Conservation (phyloP, 768 basidiomycete genomes). For the Mycena kentingensis region DNA sequence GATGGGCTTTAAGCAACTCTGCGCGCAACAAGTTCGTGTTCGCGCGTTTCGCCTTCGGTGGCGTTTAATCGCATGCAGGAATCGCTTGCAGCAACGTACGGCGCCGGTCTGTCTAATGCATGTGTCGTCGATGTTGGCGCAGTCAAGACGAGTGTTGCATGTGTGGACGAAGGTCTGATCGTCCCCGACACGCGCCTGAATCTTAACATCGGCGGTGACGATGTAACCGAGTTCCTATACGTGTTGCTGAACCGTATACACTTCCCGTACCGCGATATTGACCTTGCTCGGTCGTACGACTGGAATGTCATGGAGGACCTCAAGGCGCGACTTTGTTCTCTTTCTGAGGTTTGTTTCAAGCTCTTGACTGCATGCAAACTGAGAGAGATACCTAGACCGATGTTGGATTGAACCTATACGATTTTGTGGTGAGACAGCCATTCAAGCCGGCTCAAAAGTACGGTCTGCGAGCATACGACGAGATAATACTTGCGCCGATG, state of each 20-base stretch:
- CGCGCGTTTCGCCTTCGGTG: neutral
- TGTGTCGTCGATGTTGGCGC: slow-evolving; percentile 97
- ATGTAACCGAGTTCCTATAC: slow-evolving; percentile 88
- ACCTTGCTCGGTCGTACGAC: slow-evolving; percentile 78
- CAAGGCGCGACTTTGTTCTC: slow-evolving; percentile 80
- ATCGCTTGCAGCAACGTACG: slow-evolving; percentile 90
- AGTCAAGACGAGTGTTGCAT: slow-evolving; percentile 78
- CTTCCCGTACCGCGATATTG: slow-evolving; percentile 86
- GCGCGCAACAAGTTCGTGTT: slow-evolving; percentile 76
- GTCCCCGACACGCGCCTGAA: slow-evolving; percentile 84
- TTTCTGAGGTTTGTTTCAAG: slow-evolving; percentile 71
- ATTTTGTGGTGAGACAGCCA: slow-evolving; percentile 83
- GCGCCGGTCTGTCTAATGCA: slow-evolving; percentile 91
- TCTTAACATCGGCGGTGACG: slow-evolving; percentile 90
- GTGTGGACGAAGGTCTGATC: slow-evolving; percentile 92
- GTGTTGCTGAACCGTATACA: slow-evolving; percentile 76
- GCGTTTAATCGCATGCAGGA: slow-evolving; percentile 52
- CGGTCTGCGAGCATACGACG: slow-evolving; percentile 88
- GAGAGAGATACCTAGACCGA: slow-evolving; percentile 58
- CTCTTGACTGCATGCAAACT: slow-evolving; percentile 1
- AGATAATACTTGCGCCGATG: slow-evolving; percentile 93
- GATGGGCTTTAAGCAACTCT: slow-evolving; percentile 93
- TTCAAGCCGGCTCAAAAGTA: slow-evolving; percentile 83
- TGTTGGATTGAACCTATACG: slow-evolving; percentile 87
- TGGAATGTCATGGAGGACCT: slow-evolving; percentile 92